These are phyloP conservation scores for Bipolaris oryzae DNA, from an alignment of 2,329 filamentous ascomycete species.

Conservation along the genomic window DNA sequence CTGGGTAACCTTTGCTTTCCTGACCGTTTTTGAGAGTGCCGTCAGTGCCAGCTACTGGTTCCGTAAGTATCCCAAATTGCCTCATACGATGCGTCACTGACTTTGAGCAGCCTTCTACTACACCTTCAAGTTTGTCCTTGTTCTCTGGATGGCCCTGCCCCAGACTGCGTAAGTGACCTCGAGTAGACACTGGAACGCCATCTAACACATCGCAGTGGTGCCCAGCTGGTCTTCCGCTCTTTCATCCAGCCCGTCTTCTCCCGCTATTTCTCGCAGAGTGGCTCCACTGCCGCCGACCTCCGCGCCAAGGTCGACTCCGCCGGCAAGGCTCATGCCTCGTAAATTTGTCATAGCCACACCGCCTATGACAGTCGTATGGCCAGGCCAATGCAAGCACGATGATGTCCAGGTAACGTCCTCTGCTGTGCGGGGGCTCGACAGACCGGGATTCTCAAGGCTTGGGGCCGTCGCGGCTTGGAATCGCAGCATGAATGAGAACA, in stretches of 20 bases:
- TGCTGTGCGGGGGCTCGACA: slow-evolving; percentile 15
- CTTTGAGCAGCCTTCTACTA: slow-evolving; percentile 84
- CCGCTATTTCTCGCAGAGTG: slow-evolving; percentile 79
- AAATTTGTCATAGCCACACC: slow-evolving; percentile 23
- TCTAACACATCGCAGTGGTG: slow-evolving; percentile 67
- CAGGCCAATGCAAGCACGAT: slow-evolving; percentile 20
- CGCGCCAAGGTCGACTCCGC: slow-evolving; percentile 83
- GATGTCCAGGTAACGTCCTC: slow-evolving; percentile 12
- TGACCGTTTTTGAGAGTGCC: slow-evolving; percentile 83
- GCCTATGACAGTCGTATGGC: slow-evolving; percentile 39
- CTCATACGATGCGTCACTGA: slow-evolving; percentile 16
- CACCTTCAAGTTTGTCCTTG: slow-evolving; percentile 97
- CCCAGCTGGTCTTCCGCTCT: slow-evolving; percentile 95
- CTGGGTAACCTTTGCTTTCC: slow-evolving; percentile 84
- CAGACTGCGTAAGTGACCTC: slow-evolving; percentile 76
- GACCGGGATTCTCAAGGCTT: slow-evolving; percentile 17
- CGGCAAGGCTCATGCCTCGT: slow-evolving; percentile 47
- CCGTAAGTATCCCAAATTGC: slow-evolving; percentile 51
- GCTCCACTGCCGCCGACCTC: slow-evolving; percentile 83
- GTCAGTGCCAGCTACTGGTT: slow-evolving; percentile 91
- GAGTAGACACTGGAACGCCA: background rate
- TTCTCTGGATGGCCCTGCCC: slow-evolving; percentile 97
- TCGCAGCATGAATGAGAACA: slow-evolving; percentile 29
- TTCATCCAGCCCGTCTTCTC: slow-evolving; percentile 90
- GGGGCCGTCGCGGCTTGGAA: slow-evolving; percentile 42